Evolutionary conservation across 2,329 filamentous ascomycete species (phyloP), one percentile per base, ranked within the genome.

Genomic region (Penicillium sp.): DNA sequence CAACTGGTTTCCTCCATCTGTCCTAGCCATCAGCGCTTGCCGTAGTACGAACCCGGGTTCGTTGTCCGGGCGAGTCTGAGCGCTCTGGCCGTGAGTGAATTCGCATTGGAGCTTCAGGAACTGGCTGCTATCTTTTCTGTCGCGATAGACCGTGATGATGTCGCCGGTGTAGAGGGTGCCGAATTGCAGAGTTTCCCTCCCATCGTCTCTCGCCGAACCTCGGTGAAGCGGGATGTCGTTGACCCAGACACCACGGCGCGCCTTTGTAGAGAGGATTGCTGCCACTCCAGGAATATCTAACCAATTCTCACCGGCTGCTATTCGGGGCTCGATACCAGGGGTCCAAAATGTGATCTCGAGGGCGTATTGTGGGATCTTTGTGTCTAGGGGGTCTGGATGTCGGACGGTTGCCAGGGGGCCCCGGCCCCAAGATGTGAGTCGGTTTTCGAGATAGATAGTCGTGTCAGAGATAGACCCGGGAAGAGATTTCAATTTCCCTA

Each of bases 261-360:
- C 88, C 63, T 92, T 91, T 3, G 91, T 95, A 1, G 88, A 88
- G 47, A 97, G 86, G 57, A 92, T 88, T 4, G 84, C 81, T 63
- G 87, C 87, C 2, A 87, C 77, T 11, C 83, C 81, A 2, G 80
- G 72, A 1, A 84, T 64, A 14, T 72, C 73, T 9, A 76, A 79
- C 77, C 79, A 86, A 53, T 81, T 79, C 66, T 82, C 83, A 48
- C 81, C 81, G 34, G 77, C 77, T 21, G 83, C 80, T 45, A 78
- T 80, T 45, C 77, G 77, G 7, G 82, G 79, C 53, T 90, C 87
- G 54, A 87, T 87, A 10, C 83, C 83, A 0, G 86, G 81, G 51
- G 83, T 86, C 81, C 88, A 91, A 29, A 94, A 83, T 32, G 90
- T 79, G 36, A 97, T 77, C 64, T 89, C 88, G 62, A 96, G 85